Conservation (phyloP, 352 stramenopile genomes). For the Phytophthora citricola region DNA sequence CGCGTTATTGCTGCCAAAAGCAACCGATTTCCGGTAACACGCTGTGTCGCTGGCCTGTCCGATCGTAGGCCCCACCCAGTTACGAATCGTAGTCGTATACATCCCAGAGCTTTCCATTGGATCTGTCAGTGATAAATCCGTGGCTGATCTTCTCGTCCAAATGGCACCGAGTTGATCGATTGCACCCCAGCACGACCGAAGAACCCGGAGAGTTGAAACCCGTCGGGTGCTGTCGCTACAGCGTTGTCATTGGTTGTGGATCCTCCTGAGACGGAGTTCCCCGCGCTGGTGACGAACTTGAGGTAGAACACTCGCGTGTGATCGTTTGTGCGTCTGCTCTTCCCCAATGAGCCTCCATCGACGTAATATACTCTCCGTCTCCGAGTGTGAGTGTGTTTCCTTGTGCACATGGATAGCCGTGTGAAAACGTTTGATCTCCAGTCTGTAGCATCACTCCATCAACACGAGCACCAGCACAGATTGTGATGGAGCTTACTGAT, state of each 20-base stretch:
- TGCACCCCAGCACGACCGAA: slow-evolving; percentile 7
- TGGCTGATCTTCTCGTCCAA: slow-evolving; percentile 20
- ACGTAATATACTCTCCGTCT: slow-evolving; percentile 13
- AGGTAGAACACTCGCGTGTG: slow-evolving; percentile 24
- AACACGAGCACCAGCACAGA: slow-evolving; percentile 4
- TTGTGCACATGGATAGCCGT: slow-evolving; percentile 9
- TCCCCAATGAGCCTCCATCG: slow-evolving; percentile 16
- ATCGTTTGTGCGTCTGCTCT: slow-evolving; percentile 8
- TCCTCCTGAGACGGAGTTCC: slow-evolving; percentile 9
- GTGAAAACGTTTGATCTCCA: not conserved
- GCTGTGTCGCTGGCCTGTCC: slow-evolving; percentile 17
- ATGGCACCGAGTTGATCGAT: slow-evolving; percentile 22
- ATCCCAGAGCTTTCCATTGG: not conserved
- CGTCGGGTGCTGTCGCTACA: slow-evolving; percentile 5
- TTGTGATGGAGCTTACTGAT: slow-evolving; percentile 5
- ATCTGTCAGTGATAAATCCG: slow-evolving; percentile 8
- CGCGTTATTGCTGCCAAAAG: slow-evolving; percentile 1
- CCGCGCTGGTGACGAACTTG: slow-evolving; percentile 9
- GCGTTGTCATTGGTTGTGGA: not conserved
- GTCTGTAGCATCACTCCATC: slow-evolving; percentile 7
- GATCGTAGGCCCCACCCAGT: slow-evolving; percentile 27
- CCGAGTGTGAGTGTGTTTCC: slow-evolving; percentile 10
- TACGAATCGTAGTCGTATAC: slow-evolving; percentile 14
- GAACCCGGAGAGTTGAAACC: slow-evolving; percentile 15
- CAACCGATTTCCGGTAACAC: slow-evolving; percentile 20